Base-by-base conservation (phyloP, 371 early-diverging fungal species). In the Lichtheimia corymbifera region DNA sequence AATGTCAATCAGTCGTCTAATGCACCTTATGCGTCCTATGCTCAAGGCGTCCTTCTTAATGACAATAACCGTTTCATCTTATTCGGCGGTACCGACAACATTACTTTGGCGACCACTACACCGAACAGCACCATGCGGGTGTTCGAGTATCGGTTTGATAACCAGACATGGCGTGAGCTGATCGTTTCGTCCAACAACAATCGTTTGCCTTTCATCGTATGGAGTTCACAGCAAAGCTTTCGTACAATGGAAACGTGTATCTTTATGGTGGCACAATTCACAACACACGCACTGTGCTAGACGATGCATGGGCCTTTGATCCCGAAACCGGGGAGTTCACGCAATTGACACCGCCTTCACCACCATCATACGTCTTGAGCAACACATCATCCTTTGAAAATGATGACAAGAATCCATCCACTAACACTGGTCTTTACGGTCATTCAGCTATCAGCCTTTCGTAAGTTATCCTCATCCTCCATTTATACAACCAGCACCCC, bases 271-370 rank as follows among this genome's bases (percentile, higher is more conserved):
- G 63, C 43, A 41, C n/a, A 24, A 47, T 22, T 6, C 47, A n/a
- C 22, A 11, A 22, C 22, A 22, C 18, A 22, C 5, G 22, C 17
- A 52, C 53, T 2, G 9, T 25, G 9, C 14, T 14, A 50, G 20
- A 14, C 60, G 60, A 60, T 42, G 44, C 49, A 17, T 63, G 63
- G 63, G 54, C 52, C 12, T 63, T 50, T 41, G 53, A 63, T 63
- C 53, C 58, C 12, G 20, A 17, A 35, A 58, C 56, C 24, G 49
- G 55, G 22, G 40, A 50, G 28, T 62, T 54, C 22, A 41, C 54
- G 0, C 54, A 18, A 40, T 17, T 62, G 6, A 55, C 62, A 12
- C 62, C 42, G 24, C 41, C n/a, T n/a, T n/a, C 22, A 22, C 2
- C 35, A 35, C 35, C 41, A 22, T 24, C 42, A 4, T n/a, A 40